Evolutionary conservation across 169 alveolate genomes (phyloP), one percentile per base, ranked within the genome.

Genomic region (Plasmodium falciparum): DNA sequence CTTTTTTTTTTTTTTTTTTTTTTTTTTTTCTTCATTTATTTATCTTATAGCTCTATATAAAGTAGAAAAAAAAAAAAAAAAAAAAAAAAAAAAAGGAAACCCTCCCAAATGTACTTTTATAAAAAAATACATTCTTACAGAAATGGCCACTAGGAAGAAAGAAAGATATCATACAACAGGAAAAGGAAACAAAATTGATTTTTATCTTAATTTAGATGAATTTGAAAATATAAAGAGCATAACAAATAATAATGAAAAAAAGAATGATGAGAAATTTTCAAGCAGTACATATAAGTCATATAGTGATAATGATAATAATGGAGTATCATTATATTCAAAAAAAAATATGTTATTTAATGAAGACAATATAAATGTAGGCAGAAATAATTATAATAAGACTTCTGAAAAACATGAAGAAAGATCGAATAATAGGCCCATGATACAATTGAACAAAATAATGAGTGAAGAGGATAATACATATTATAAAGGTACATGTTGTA

Each of bases 141-240:
- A 50, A 63, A 78, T 78, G 89, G 89, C 89, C 50, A 78, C 80
- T 47, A 66, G 66, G 56, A 78, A 67, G 67, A 78, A 78, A 59
- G 89, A 78, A 65, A 63, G 89, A 43, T 78, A 20, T 4, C 89
- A 78, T 67, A 78, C 49, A 15, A 78, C 89, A 7, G 89, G 89
- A 43, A 78, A 78, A 17, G 65, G 78, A 47, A 78, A 78, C 39
- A 78, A 66, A 66, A 69, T 39, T 17, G 20, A 47, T 49, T 61
- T n/a, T 26, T 59, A 78, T 71, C 45, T 70, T 39, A 17, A 15
- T 58, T 33, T 78, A 47, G 50, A 75, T 50, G 74, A 66, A 20
- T 50, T 26, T 49, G 66, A 71, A 71, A 49, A 71, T 71, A 13
- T 20, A 49, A 43, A 47, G 24, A 71, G 15, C 52, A 26, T 26